Conservation (phyloP, 176 grass and related monocot species). For the Dactylis glomerata region DNA sequence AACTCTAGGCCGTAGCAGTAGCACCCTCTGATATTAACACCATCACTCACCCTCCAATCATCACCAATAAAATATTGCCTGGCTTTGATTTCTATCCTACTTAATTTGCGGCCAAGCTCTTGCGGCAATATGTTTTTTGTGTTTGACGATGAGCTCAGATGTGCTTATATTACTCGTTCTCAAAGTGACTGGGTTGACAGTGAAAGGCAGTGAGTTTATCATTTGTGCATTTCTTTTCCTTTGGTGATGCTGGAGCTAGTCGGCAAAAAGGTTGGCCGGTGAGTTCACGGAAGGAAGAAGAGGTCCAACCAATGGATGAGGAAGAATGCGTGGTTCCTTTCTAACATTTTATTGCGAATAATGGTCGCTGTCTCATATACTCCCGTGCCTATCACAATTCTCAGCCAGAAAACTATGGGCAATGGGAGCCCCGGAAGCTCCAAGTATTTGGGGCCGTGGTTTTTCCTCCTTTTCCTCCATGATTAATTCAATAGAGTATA, state of each 20-base stretch:
- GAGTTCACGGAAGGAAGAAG: slow-evolving; percentile 19
- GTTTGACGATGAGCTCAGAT: background rate
- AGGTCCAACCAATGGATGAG: background rate
- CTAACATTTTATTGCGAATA: background rate
- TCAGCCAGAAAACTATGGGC: background rate
- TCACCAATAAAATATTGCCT: slow-evolving; percentile 28
- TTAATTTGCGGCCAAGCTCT: background rate
- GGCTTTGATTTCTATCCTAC: background rate
- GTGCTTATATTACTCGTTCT: background rate
- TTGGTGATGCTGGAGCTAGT: background rate
- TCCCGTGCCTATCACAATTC: background rate
- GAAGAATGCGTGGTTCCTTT: background rate
- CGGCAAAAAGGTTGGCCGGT: background rate
- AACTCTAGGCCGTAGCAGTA: background rate
- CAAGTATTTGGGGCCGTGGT: slow-evolving; percentile 1
- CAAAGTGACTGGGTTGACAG: background rate
- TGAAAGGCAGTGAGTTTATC: background rate
- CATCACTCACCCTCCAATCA: background rate
- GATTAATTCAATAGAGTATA: background rate
- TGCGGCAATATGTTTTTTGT: background rate
- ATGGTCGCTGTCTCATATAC: background rate
- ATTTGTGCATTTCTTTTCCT: background rate
- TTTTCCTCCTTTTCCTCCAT: background rate
- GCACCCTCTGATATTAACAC: background rate
- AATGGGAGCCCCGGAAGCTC: slow-evolving; percentile 14